phyloP scores from a whole-genome alignment of 371 early-diverging fungal genomes.

The Apophysomyces ossiformis region DNA sequence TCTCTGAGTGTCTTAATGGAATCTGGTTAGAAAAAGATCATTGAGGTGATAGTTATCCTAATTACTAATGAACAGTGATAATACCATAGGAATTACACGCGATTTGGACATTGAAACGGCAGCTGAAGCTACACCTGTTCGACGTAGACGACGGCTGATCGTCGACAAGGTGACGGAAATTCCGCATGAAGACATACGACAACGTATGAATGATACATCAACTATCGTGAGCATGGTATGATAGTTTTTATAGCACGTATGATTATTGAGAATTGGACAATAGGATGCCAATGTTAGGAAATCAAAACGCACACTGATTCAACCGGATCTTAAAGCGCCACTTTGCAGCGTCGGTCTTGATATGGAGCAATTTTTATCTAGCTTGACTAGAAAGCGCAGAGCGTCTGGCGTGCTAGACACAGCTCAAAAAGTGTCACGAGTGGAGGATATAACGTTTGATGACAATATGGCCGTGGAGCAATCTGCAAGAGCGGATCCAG shows the following conservation, averaged over 20 bases:
- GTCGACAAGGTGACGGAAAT: conserved; percentile 77
- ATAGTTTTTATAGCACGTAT: background rate
- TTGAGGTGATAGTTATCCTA: too few relatives aligned
- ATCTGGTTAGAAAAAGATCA: conserved; percentile 14
- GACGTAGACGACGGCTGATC: conserved; percentile 61
- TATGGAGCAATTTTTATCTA: background rate
- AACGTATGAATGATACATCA: conserved; percentile 56
- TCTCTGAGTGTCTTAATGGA: conserved; percentile 35
- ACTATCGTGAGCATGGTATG: conserved; percentile 36
- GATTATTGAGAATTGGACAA: background rate
- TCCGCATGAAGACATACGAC: conserved; percentile 55
- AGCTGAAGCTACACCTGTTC: conserved; percentile 17
- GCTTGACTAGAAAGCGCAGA: background rate
- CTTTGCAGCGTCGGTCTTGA: background rate
- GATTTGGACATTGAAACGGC: conserved; percentile 26
- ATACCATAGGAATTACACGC: conserved; percentile 36
- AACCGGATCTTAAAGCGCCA: background rate
- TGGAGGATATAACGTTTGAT: background rate
- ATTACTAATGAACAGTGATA: too few relatives aligned
- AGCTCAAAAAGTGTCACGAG: background rate
- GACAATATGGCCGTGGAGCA: background rate
- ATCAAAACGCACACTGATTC: background rate
- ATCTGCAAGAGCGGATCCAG: conserved; percentile 1
- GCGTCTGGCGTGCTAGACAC: background rate
- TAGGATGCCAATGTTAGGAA: conserved; percentile 14